Conservation (phyloP, 371 early-diverging fungal genomes). For the Mortierella sp. region DNA sequence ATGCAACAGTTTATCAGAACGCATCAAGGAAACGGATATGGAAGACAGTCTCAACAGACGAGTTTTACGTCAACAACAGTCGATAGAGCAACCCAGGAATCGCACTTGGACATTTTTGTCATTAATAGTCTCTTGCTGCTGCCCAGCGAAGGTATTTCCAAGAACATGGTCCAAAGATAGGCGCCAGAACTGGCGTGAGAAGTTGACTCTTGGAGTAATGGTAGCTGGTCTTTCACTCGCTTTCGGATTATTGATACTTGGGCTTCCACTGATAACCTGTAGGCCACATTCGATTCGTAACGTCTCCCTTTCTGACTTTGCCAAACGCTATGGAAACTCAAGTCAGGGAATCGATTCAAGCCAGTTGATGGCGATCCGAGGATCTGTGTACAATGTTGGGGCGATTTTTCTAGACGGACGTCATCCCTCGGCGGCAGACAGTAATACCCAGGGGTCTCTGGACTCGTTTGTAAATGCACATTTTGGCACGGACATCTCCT, state of each 20-base stretch:
- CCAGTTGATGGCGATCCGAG: conserved; percentile 50
- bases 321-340: conserved; percentile 17
- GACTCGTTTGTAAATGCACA: conserved; percentile 23
- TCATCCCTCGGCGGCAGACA: conserved; percentile 43
- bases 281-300: conserved; percentile 16
- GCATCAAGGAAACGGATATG: conserved; percentile 23
- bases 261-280: conserved; percentile 66
- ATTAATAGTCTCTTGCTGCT: conserved; percentile 43
- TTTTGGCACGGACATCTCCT: conserved; percentile 53
- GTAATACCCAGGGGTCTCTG: conserved; percentile 22
- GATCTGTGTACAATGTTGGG: conserved; percentile 55
- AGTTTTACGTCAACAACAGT: conserved; percentile 1
- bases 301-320: conserved; percentile 16
- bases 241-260: conserved; percentile 72
- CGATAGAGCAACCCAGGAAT: conserved; percentile 18
- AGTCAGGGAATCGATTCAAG: background rate
- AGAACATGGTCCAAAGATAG: conserved; percentile 54
- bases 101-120: conserved; percentile 50
- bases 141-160: conserved; percentile 20
- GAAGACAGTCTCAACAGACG: conserved; percentile 30
- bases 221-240: conserved; percentile 64
- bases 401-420: conserved; percentile 35
- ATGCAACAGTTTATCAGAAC: conserved; percentile 18
- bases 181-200: conserved; percentile 87
- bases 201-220: conserved; percentile 80